Evolutionary conservation across 2,329 filamentous ascomycete genomes (phyloP).

Genomic region (Talaromyces verruculosus): DNA sequence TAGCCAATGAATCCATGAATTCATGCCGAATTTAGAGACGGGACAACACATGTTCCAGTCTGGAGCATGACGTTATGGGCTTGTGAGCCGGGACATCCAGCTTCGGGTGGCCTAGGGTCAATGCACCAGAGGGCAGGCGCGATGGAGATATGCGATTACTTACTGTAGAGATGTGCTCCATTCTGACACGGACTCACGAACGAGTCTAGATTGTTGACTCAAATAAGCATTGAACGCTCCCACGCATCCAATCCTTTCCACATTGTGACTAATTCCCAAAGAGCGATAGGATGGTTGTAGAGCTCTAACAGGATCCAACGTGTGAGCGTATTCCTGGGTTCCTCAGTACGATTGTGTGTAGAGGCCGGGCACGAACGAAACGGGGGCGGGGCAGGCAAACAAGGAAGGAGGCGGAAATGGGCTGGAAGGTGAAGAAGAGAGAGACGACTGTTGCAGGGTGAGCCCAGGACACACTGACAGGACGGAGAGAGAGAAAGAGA

Average conservation of each 20-base stretch:
- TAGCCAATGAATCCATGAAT: neutral
- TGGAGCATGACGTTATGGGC: neutral
- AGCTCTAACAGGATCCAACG: neutral
- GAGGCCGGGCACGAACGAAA: neutral
- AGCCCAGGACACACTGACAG: neutral
- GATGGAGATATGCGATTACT: slow-evolving; percentile 21
- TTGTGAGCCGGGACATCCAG: neutral
- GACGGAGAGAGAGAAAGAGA: neutral
- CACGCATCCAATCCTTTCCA: slow-evolving; percentile 22
- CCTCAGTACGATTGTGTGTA: neutral
- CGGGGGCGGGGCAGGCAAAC: slow-evolving; percentile 14
- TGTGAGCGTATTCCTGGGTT: neutral
- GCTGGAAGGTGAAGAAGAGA: neutral
- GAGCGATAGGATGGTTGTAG: slow-evolving; percentile 1
- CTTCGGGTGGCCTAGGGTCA: neutral
- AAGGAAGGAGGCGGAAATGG: slow-evolving; percentile 1
- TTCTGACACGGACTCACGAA: slow-evolving; percentile 22
- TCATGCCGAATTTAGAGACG: neutral
- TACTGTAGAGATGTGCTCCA: slow-evolving; percentile 38
- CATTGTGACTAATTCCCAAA: slow-evolving; percentile 16
- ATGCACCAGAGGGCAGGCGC: neutral
- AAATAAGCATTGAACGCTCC: slow-evolving; percentile 23
- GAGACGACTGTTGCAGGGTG: neutral
- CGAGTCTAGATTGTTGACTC: slow-evolving; percentile 19
- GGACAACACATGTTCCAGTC: neutral